Base-by-base conservation (phyloP, 192 early-diverging fungal species). In the Gonapodya sp. region DNA sequence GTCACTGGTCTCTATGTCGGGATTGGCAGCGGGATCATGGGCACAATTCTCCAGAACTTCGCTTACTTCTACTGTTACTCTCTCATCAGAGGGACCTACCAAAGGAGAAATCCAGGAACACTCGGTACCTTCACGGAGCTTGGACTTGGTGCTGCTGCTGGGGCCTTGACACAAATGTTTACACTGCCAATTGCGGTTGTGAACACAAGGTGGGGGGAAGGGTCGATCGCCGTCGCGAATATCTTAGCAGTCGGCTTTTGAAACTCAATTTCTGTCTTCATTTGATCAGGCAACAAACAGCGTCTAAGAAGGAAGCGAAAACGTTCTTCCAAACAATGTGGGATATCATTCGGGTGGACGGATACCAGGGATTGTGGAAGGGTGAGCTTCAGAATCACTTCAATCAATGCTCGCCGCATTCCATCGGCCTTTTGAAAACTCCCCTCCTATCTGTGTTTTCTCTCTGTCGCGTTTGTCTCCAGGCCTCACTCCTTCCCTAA, bases 111-210 rank as follows among this genome's bases (percentile, higher is more conserved):
- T 0, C 78, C 80, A 33, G 1, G 37, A 2, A 8, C 30, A 16
- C 86, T 96, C 73, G 94, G 94, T n/a, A 97, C 96, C 14, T 86
- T 87, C 0, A 89, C 93, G 77, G 98, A 99, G 86, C 89, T 99
- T 36, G 73, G 93, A 8, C 86, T 98, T 72, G 97, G 98, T 0
- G 97, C 96, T 0, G 81, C 93, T 1, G 96, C 98, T 0, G 98
- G 96, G 35, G 94, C 94, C 36, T 79, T 96, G 46, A 92, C 93
- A 79, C 95, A 96, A 83, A 81, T 96, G 46, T 91, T 95, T 36
- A 98, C 97, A 0, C 90, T 96, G 82, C 98, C 98, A 14, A 93
- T 98, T 34, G 92, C 95, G 1, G 98, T 99, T 0, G 88, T 98
- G 35, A 96, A 96, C 2, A 99, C 98, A 1, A 89, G 87, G 82